Evolutionary conservation across 2,329 filamentous ascomycete genomes (phyloP).

Genomic region (Xylaria sp.): DNA sequence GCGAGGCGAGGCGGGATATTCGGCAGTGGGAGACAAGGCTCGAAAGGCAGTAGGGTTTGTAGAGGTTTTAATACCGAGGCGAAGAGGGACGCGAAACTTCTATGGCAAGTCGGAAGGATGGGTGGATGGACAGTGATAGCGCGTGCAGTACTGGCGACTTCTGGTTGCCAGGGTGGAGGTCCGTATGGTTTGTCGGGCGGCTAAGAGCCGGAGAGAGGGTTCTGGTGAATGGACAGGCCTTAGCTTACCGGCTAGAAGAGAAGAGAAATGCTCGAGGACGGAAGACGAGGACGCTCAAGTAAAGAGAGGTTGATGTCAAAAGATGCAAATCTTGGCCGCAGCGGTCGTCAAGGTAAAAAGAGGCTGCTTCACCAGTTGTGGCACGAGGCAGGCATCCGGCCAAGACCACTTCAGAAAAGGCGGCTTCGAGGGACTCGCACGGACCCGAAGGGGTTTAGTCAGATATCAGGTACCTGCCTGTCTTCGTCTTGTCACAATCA

Average conservation of each 20-base stretch:
- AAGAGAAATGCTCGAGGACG: not conserved
- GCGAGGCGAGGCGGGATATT: not conserved
- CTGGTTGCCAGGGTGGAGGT: not conserved
- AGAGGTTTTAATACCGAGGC: not conserved
- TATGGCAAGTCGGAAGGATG: not conserved
- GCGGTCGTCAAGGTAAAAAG: not conserved
- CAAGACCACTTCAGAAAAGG: not conserved
- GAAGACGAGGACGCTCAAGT: not conserved
- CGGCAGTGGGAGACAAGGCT: not conserved
- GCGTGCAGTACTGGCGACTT: not conserved
- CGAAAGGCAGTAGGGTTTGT: not conserved
- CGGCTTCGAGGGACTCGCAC: not conserved
- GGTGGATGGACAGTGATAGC: not conserved
- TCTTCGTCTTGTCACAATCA: not conserved
- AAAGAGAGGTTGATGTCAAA: conserved; percentile 7
- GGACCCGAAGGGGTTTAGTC: not conserved
- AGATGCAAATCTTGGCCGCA: conserved; percentile 10
- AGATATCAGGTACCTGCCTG: too few species aligned
- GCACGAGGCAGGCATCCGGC: not conserved
- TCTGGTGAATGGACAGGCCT: not conserved
- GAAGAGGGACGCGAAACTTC: not conserved
- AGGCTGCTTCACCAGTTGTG: not conserved
- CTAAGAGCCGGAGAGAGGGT: too few species aligned
- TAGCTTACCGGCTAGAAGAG: not conserved
- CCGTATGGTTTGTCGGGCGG: not conserved